Evolutionary conservation across 2,329 filamentous ascomycete genomes (phyloP), one percentile per base, ranked within the genome.

Genomic region (Claviceps africana): DNA sequence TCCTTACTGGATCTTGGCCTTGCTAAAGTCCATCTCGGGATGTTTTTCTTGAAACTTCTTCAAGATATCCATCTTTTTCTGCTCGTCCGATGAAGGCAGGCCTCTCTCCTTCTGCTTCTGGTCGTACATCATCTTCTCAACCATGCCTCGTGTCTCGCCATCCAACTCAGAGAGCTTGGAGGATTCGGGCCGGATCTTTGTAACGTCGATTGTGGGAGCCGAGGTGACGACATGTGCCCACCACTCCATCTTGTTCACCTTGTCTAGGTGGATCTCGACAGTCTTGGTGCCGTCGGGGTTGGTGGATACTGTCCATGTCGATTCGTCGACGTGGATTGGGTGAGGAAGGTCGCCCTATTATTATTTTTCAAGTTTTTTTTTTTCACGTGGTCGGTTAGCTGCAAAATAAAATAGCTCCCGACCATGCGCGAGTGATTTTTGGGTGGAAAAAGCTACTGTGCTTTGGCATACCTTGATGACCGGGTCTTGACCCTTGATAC

Each of bases 101-200:
- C 93, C 93, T 69, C 79, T 74, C 74, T 97, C 90, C 81, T 98
- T 98, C 74, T 97, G 90, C 59, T 86, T 78, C 76, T 98, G 93
- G 73, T 98, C 93, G 63, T 79, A 98, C 93, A 98, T 98, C 93
- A 98, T 98, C 81, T 98, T 98, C 81, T 98, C 93, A 45, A 98
- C 93, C 91, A 98, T 97, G 54, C 83, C 80, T 57, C 93, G 80
- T 51, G 93, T 98, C 76, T 95, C 86, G 55, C 93, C 93, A 65
- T 97, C 91, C 59, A 98, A 74, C 67, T 98, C 93, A 53, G 86
- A 83, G 63, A 98, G 76, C 68, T 89, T 95, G 65, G 85, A 90
- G 66, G 85, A 90, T 71, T 97, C 93, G 22, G 93, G 93, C 65
- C 83, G 81, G 70, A 98, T 97, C 75, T 95, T 96, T 61, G 84